Evolutionary conservation across 1,284 basidiomycete genomes (phyloP).

Genomic region (Mycena citricolor): DNA sequence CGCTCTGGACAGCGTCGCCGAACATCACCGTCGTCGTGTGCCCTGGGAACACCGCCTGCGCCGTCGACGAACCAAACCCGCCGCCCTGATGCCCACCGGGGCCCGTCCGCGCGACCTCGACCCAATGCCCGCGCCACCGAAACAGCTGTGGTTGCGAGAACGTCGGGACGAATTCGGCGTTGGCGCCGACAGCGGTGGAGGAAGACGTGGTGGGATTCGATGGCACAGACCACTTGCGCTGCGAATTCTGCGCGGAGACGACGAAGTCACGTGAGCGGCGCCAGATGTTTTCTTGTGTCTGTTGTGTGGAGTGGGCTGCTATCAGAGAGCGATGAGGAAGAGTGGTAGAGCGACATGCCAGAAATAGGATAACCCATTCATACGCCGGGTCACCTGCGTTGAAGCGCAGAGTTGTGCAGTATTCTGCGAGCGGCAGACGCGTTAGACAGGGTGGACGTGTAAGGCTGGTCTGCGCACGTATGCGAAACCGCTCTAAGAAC

Average conservation of each 20-base stretch:
- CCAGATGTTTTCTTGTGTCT: slow-evolving; percentile 20
- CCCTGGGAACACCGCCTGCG: neutral
- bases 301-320: neutral
- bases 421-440: slow-evolving; percentile 32
- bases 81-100: neutral
- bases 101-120: slow-evolving; percentile 38
- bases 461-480: slow-evolving; percentile 36
- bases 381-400: slow-evolving; percentile 47
- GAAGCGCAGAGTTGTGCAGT: slow-evolving; percentile 47
- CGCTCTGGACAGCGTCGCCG: neutral
- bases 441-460: neutral
- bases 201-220: slow-evolving; percentile 3
- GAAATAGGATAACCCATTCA: slow-evolving; percentile 48
- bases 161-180: slow-evolving; percentile 48
- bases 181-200: slow-evolving; percentile 5
- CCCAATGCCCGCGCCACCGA: slow-evolving; percentile 49
- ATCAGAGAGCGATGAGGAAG: neutral
- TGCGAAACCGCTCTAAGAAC: slow-evolving; percentile 41
- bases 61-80: too few species aligned
- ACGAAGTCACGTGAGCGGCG: slow-evolving; percentile 14
- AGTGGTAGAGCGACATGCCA: slow-evolving; percentile 33
- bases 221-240: slow-evolving; percentile 19
- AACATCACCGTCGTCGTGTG: neutral
- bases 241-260: slow-evolving; percentile 19
- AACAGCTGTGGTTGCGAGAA: slow-evolving; percentile 47